Evolutionary conservation across 2,329 filamentous ascomycete species (phyloP).

Genomic region (Colletotrichum chlorophyti): DNA sequence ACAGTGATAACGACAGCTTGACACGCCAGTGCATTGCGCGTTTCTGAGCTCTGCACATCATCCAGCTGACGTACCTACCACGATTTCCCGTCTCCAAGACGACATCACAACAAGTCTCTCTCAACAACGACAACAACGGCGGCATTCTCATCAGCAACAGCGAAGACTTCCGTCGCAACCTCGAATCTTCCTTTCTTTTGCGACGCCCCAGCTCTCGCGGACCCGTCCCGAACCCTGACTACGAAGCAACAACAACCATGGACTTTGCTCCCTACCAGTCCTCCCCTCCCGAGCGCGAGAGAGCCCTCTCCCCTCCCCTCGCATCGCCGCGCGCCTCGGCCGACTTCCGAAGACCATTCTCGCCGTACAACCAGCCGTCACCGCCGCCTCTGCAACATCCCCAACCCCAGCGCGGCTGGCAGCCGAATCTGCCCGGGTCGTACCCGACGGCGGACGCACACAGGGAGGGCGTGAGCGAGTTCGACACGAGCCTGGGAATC

Average conservation of each 20-base stretch:
- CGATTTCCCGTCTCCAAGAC: background rate
- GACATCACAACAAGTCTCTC: background rate
- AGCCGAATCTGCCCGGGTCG: constrained; percentile 41
- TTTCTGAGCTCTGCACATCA: constrained; percentile 18
- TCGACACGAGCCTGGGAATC: constrained; percentile 88
- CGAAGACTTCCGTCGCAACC: background rate
- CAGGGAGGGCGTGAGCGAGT: constrained; percentile 74
- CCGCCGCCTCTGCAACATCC: constrained; percentile 58
- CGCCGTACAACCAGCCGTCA: constrained; percentile 50
- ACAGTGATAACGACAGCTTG: too few species aligned
- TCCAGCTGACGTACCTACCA: constrained; percentile 17
- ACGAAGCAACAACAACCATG: constrained; percentile 56
- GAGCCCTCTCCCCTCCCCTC: constrained; percentile 76
- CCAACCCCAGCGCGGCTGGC: constrained; percentile 64
- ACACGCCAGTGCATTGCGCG: constrained; percentile 23
- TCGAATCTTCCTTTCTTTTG: background rate
- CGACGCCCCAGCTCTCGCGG: background rate
- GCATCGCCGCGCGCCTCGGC: constrained; percentile 63
- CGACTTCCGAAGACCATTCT: constrained; percentile 60
- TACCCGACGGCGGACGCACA: constrained; percentile 48
- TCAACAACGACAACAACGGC: background rate
- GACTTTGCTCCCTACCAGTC: constrained; percentile 98
- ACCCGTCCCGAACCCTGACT: background rate
- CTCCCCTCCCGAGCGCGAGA: constrained; percentile 82
- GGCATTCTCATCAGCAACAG: background rate